phyloP scores from a whole-genome alignment of 805 yeast genomes.

The Starmera amethionina region DNA sequence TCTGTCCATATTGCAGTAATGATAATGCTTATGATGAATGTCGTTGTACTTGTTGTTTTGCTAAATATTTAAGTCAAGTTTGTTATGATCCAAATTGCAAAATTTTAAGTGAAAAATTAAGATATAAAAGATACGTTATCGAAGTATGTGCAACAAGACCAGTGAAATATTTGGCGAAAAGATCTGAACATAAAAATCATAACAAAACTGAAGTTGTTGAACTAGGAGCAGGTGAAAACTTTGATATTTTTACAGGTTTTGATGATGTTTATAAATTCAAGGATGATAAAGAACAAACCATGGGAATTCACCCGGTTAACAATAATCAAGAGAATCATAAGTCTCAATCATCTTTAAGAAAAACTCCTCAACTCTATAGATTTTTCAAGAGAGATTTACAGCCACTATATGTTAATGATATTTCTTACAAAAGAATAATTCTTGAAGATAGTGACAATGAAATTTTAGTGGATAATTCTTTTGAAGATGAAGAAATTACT shows the following conservation, averaged over 20 bases:
- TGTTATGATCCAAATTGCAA: slow-evolving; percentile 18
- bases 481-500: not conserved
- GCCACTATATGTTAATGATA: too few relatives aligned
- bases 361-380: not conserved
- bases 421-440: not conserved
- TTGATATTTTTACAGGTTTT: slow-evolving; percentile 1
- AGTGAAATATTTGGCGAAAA: slow-evolving; percentile 3
- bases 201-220: not conserved
- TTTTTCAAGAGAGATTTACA: too few relatives aligned
- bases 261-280: not conserved
- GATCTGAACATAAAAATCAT: not conserved
- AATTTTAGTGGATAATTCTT: not conserved
- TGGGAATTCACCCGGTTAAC: not conserved
- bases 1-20: slow-evolving; percentile 18
- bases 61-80: slow-evolving; percentile 15
- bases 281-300: not conserved
- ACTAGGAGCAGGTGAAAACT: not conserved
- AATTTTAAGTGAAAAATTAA: slow-evolving; percentile 11
- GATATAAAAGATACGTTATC: slow-evolving; percentile 17
- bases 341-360: not conserved
- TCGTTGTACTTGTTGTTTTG: slow-evolving; percentile 20
- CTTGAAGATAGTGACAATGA: not conserved
- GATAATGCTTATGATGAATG: slow-evolving; percentile 19
- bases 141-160: slow-evolving; percentile 17
- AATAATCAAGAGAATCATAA: not conserved